Evolutionary conservation across 2,329 filamentous ascomycete genomes (phyloP).

Genomic region (Arthrinium phaeospermum): DNA sequence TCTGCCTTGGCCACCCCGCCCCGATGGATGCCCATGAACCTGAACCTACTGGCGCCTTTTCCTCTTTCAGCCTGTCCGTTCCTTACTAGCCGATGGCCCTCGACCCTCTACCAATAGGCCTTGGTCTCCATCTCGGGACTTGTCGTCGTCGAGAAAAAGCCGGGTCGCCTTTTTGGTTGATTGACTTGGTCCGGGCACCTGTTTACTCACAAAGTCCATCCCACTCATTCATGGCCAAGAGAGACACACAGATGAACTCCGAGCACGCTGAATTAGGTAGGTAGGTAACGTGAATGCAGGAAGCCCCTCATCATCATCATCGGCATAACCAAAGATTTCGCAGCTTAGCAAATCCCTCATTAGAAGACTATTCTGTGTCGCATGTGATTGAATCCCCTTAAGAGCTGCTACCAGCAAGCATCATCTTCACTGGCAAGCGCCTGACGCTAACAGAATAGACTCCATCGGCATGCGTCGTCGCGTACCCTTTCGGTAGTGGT

Average conservation of each 20-base stretch:
- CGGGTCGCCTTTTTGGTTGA: neutral
- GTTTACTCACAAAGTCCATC: neutral
- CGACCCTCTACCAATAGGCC: neutral
- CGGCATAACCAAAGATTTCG: neutral
- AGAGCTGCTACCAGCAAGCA: neutral
- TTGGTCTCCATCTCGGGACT: neutral
- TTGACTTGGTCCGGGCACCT: neutral
- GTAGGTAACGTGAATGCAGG: neutral
- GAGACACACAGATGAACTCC: too few species aligned
- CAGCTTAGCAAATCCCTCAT: neutral
- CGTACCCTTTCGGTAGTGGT: slow-evolving; percentile 10
- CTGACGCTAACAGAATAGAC: neutral
- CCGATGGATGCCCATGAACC: slow-evolving; percentile 22
- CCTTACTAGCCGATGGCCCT: neutral
- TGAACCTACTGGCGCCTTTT: neutral
- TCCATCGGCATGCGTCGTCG: slow-evolving; percentile 6
- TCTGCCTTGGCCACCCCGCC: slow-evolving; percentile 1
- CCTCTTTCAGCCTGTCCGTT: neutral
- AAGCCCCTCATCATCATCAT: neutral
- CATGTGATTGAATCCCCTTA: neutral
- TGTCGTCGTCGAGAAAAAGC: neutral
- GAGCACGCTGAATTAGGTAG: neutral
- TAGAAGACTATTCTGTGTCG: neutral
- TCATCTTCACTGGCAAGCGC: slow-evolving; percentile 8
- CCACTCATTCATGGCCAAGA: neutral